phyloP scores from a whole-genome alignment of 148 eudicot species.

The Bassia scoparia region DNA sequence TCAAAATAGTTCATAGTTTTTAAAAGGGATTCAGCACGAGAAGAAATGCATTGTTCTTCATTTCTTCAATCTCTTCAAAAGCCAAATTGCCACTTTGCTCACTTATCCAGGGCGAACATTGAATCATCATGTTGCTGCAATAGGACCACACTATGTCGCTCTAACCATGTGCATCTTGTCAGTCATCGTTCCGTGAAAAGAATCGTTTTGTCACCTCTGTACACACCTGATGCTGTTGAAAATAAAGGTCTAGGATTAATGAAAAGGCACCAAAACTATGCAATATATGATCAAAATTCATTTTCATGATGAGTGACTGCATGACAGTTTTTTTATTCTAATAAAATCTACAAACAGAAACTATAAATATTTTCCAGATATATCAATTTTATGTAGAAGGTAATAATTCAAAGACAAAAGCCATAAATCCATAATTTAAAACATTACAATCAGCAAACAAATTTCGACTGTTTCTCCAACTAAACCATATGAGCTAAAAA shows the following conservation, averaged over 20 bases:
- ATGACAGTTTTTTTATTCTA: not conserved
- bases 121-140: slow-evolving; percentile 86
- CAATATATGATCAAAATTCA: not conserved
- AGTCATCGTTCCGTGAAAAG: slow-evolving; percentile 32
- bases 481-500: not conserved
- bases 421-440: not conserved
- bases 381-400: too few relatives aligned
- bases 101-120: slow-evolving; percentile 74
- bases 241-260: slow-evolving; percentile 14
- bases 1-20: slow-evolving; percentile 55
- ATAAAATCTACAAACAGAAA: too few relatives aligned
- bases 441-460: not conserved
- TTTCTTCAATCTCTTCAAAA: slow-evolving; percentile 84
- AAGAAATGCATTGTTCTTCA: slow-evolving; percentile 73
- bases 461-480: not conserved
- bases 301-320: not conserved
- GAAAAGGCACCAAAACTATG: slow-evolving; percentile 14
- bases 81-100: slow-evolving; percentile 82
- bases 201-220: slow-evolving; percentile 38
- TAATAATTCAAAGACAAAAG: too few relatives aligned
- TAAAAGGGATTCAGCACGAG: slow-evolving; percentile 87
- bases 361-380: too few relatives aligned
- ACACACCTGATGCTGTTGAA: slow-evolving; percentile 46
- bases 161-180: slow-evolving; percentile 57
- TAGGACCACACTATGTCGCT: slow-evolving; percentile 77